Base-by-base conservation (phyloP, 2,329 filamentous ascomycete genomes). In the Cadophora gregata region DNA sequence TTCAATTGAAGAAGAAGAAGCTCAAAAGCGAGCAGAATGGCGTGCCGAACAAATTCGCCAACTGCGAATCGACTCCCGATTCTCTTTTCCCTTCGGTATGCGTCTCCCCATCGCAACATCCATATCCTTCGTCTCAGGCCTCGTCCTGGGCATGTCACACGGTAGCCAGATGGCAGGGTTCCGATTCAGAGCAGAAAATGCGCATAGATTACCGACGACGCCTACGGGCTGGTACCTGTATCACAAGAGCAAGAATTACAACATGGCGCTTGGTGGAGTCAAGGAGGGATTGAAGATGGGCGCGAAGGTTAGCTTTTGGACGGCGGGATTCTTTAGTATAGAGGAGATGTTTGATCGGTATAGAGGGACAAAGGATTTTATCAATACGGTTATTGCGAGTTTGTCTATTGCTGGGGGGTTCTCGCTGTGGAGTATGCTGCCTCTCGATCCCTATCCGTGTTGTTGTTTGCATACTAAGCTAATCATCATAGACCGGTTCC, bases 221-320 rank as follows among this genome's bases (percentile, higher is more conserved):
- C 89, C 92, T 29, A 88, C 89, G 1, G 95, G 93, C 21, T 99
- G 96, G 96, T 99, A 95, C 77, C 86, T 98, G n/a, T 99, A 99
- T 79, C 95, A 98, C 83, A 97, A 97, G 81, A 93, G 89, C 77
- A 98, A 98, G 80, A 98, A 97, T 80, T 98, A 99, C 81, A 88
- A 93, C 74, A 86, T 91, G 61, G 89, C 92, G 74, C 85, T 91
- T 25, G 92, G 91, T 6, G 95, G 91, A 0, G 81, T 96, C 21
- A 87, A 87, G 62, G 93, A 97, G 75, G 96, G 93, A 0, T 73
- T 93, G 59, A 88, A 86, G 71, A 92, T 96, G 84, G 93, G 91
- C 1, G 77, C 81, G 36, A 88, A 86, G 72, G 83, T 96, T 6
- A 87, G 87, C 4, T 81, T 90, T 55, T 94, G 94, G 86, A 91